These are phyloP conservation scores for Beauveria australis DNA, from an alignment of 2,329 filamentous ascomycete genomes.

Conservation along the genomic window DNA sequence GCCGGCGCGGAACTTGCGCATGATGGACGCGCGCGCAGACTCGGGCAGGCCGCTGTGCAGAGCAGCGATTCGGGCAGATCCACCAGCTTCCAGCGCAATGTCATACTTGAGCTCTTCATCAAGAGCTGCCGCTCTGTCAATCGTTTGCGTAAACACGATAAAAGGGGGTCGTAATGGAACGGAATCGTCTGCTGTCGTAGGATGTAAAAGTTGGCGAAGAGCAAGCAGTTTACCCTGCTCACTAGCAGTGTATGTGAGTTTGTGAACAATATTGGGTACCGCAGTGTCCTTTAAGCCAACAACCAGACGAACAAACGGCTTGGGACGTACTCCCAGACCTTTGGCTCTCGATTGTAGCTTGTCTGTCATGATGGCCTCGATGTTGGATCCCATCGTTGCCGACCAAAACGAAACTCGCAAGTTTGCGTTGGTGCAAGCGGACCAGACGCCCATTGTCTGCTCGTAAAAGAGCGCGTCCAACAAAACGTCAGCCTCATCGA, in stretches of 20 bases:
- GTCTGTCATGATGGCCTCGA: slow-evolving; percentile 70
- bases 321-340: slow-evolving; percentile 27
- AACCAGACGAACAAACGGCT: slow-evolving; percentile 69
- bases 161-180: slow-evolving; percentile 75
- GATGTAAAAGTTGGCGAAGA: slow-evolving; percentile 80
- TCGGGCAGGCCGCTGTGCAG: slow-evolving; percentile 83
- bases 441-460: slow-evolving; percentile 80
- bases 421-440: slow-evolving; percentile 60
- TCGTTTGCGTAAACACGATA: slow-evolving; percentile 93
- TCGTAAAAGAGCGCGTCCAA: slow-evolving; percentile 85
- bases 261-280: slow-evolving; percentile 84
- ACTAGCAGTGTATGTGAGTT: slow-evolving; percentile 81
- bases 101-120: slow-evolving; percentile 90
- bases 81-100: slow-evolving; percentile 81
- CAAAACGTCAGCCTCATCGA: slow-evolving; percentile 94
- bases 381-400: slow-evolving; percentile 90
- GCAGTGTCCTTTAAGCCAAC: slow-evolving; percentile 96
- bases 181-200: slow-evolving; percentile 48
- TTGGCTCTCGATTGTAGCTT: slow-evolving; percentile 51
- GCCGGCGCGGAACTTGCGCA: slow-evolving; percentile 82
- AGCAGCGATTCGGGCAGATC: slow-evolving; percentile 75
- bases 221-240: slow-evolving; percentile 91
- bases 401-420: slow-evolving; percentile 83
- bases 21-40: slow-evolving; percentile 65
- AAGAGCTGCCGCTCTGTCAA: slow-evolving; percentile 78